Evolutionary conservation across 2,329 filamentous ascomycete genomes (phyloP), one percentile per base, ranked within the genome.

Genomic region (Aureobasidium lini): DNA sequence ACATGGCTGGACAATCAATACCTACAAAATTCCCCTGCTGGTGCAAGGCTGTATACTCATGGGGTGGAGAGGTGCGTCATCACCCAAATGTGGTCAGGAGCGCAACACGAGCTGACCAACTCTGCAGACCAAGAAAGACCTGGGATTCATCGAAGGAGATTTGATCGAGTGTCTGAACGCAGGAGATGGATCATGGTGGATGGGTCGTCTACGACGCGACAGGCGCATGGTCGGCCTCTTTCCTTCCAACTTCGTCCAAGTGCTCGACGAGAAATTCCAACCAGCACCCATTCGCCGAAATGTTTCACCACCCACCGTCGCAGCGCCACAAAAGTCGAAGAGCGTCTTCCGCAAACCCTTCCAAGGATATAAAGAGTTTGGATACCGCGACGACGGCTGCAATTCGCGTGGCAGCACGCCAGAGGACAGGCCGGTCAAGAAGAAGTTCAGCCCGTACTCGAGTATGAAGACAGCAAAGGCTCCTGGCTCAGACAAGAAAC

Each of bases 151-250:
- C 66, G 94, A 99, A 74, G 94, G 94, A 64, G 94, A 99, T 75
- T 76, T 99, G 65, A 99, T 99, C 72, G 94, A 99, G 82, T 96
- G 93, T 70, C 81, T 99, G 57, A 99, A 99, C 72, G 94, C 94
- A 18, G 94, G 94, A 64, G 94, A 99, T 76, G 94, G 94, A 56
- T 92, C 90, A 48, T 99, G 94, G 94, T 99, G 94, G 94, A 96
- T 92, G 76, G 94, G 94, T 49, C 85, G 93, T 64, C 76, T 99
- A 70, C 89, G 87, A 70, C 85, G 94, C 66, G 94, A 99, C 75
- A 87, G 89, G 72, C 85, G 92, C 69, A 91, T 93, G 68, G 87
- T 96, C 68, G 94, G 94, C 57, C 80, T 94, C 18, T 99, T 99
- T 69, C 94, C 94, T 0, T 96, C 92, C 68, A 99, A 99, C 76